Base-by-base conservation (phyloP, 1,139 yeast genomes). In the Sugiyamaella xylanicola region DNA sequence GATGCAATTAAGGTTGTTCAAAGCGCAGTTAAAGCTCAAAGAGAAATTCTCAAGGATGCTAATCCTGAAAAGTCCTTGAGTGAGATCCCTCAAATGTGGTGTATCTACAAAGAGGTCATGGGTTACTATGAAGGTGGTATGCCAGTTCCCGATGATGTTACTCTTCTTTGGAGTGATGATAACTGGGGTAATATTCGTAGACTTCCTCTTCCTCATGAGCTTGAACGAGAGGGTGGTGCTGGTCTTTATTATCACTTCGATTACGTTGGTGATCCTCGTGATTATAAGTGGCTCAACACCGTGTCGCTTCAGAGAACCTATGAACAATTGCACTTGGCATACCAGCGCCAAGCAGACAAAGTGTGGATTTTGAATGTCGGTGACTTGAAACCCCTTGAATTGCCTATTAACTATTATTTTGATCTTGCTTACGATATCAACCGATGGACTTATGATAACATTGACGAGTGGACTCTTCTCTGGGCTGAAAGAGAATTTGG, bases 341-440 rank as follows among this genome's bases (percentile, higher is more conserved):
- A 61, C 37, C 45, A 59, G 22, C 43, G 56, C n/a, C 48, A 54
- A 2, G 62, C 63, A 2, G 54, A 57, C 39, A 49, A 52, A 22
- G 56, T 60, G 13, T 61, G 64, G 64, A 60, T 61, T 37, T 54
- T 61, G 36, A 61, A 61, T 32, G 63, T 61, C n/a, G 64, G 64
- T 29, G 64, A 61, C 29, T 17, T 61, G 43, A 61, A 61, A 48
- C 63, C 64, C 19, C 48, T 58, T 25, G 64, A 61, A 40, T 41
- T 61, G 19, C 64, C 64, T n/a, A 61, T 59, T 49, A 53, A 53
- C 39, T 56, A 47, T 21, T 61, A 53, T 47, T 54, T 61, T 39
- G 62, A 57, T 42, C 49, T 61, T 8, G 64, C 64, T 11, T 59
- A 61, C 49, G 62, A 61, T 40, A 56, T 60, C 21, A 54, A 58